Base-by-base conservation (phyloP, 2,329 filamentous ascomycete genomes). In the Fusarium robinianum region DNA sequence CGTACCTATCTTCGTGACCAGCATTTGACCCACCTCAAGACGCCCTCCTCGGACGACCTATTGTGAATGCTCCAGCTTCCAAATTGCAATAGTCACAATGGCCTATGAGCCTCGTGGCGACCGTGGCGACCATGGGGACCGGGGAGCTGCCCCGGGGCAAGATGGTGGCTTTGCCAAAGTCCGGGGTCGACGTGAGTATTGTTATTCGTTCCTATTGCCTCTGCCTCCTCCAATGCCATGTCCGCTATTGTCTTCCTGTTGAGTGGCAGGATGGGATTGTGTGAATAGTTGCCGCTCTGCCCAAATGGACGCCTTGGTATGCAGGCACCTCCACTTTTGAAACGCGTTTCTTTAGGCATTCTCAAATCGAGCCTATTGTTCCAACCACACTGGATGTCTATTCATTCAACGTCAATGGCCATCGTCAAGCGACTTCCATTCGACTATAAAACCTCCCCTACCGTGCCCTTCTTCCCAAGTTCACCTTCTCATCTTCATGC, bases 161-260 rank as follows among this genome's bases (percentile, higher is more conserved):
- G 73, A 76, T 57, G 71, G 69, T 21, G 68, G 69, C 5, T 76
- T 71, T 48, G 65, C 73, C 15, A 77, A 77, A 58, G 69, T 75
- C n/a, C 64, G 77, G 55, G 76, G 77, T 37, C 69, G 77, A 55
- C 70, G 77, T 79, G 65, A 72, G 75, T 76, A 32, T 26, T 48
- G 42, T 33, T 18, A 23, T 27, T 33, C n/a, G 17, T 39, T 32
- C 31, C n/a, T 25, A 45, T 38, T 37, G 17, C 19, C 27, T 32
- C 24, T 24, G 22, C 22, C n/a, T 24, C 23, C 26, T 25, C 39
- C 15, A 37, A 5, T 38, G 15, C 38, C 25, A 39, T 41, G 32
- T 26, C 16, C 23, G 15, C 3, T 24, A 24, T 26, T 32, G 44
- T 19, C 27, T 26, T 36, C 22, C 15, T 26, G 39, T 21, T 23